Evolutionary conservation across 345 rosid genomes (phyloP), one percentile per base, ranked within the genome.

Genomic region (Rhodamnia argentea): DNA sequence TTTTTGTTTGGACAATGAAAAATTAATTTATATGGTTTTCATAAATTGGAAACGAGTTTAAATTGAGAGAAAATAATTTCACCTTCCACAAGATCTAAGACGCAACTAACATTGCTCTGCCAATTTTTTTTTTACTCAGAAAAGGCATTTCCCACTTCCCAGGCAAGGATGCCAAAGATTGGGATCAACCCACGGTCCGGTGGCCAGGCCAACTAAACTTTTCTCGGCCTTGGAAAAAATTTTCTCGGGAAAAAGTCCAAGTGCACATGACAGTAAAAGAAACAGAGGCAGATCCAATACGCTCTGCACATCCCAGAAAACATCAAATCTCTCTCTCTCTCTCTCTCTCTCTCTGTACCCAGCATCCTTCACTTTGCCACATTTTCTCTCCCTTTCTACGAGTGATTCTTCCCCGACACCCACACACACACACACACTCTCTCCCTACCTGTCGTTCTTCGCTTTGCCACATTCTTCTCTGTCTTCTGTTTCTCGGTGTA

Each of bases 61-160:
- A 6, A 42, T 42, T 42, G 44, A 6, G 44, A 6, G 44, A 42
- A 42, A 42, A 42, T 42, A 6, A 42, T 42, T 37, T 37, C 40
- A 2, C 40, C 40, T 37, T 37, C 3, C 23, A 7, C 11, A 10
- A 11, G 1, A 29, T 15, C 76, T 18, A 62, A 29, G 37, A 15
- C 42, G 22, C 76, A 62, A 18, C 42, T 62, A 37, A 37, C 40
- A 2, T 3, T 44, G 47, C 47, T 44, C 47, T 44, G 74, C 40
- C 14, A 62, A 27, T 27, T 0, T 60, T 62, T 1, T 27, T 0
- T 60, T 62, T 1, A 14, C 3, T 29, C 5, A 42, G 23, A 1
- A 29, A 64, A 29, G 37, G 76, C 76, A 0, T 64, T 64, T 64
- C 42, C 76, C 76, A 0, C 29, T 64, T 64, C 42, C 76, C 6